Evolutionary conservation across 2,329 filamentous ascomycete genomes (phyloP), one percentile per base, ranked within the genome.

Genomic region (Dactylonectria macrodidyma): DNA sequence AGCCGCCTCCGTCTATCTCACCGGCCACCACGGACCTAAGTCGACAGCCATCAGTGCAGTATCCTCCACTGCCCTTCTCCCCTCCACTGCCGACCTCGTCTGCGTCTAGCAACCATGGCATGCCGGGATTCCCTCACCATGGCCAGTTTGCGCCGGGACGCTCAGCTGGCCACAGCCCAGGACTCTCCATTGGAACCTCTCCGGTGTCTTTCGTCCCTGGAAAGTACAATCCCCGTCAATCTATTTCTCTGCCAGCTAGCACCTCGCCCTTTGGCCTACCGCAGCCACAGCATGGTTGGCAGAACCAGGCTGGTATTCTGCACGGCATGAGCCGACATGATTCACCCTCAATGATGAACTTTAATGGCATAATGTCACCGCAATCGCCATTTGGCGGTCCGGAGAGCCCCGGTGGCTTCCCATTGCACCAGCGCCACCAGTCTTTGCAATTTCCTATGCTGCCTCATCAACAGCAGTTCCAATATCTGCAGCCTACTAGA

Each of bases 51-150:
- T 95, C 94, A 9, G 90, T 89, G 51, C 91, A 93, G 72, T 93
- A 94, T 77, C 92, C 93, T 5, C 88, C 91, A 7, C 84, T 95
- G 58, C 90, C 94, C 5, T 95, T 95, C 77, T 97, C 95, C 24
- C 95, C 95, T 10, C 94, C 95, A 1, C 82, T 97, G 30, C 93
- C 93, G 22, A 91, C 94, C 1, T 91, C 91, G 0, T 97, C 95
- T 34, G 92, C 91, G 12, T 90, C 89, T 36, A 95, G 93, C 81
- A 92, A 90, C 70, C 90, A 90, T 57, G 80, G 54, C 10, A 81
- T 84, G 73, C 83, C 87, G 52, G 84, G 89, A 65, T 88, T 88
- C 77, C 85, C 85, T 71, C 91, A 91, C 74, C 87, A 85, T 1
- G 78, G 80, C 22, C 83, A 85, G 41, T 91, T 95, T 79, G 86